A percentile compares a stretch with the other conserved stretches of the same genome.
These are phyloP conservation scores for Trametes meyenii DNA, from an alignment of 768 basidiomycete genomes.

Conservation along the genomic window DNA sequence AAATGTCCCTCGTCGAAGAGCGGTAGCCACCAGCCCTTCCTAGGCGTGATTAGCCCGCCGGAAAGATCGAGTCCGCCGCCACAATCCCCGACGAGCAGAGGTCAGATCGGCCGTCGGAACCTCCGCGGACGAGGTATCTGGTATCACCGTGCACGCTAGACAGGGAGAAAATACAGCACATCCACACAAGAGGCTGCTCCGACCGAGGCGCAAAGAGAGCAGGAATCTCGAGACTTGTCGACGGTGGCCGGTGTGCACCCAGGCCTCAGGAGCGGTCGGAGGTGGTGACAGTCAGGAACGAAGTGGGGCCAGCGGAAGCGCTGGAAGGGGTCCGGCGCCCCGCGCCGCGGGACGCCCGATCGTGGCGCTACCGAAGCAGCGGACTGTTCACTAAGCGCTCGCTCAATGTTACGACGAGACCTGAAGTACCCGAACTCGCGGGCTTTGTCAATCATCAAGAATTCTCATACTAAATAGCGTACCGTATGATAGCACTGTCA, in stretches of 20 bases:
- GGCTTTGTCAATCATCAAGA: neutral
- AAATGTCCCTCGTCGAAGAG: too few species aligned
- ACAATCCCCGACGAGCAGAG: neutral
- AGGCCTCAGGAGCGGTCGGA: too few species aligned
- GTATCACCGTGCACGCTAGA: neutral
- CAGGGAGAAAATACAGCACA: too few species aligned
- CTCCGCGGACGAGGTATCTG: neutral
- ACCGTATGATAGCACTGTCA: conserved; percentile 9
- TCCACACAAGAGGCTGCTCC: too few species aligned
- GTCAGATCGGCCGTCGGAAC: neutral
- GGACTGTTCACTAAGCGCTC: neutral
- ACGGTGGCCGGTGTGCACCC: too few species aligned
- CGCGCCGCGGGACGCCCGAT: conserved; percentile 1
- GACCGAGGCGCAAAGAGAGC: too few species aligned
- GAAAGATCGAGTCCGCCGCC: neutral
- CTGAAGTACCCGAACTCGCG: too few species aligned
- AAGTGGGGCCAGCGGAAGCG: conserved; percentile 6
- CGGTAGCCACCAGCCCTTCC: neutral
- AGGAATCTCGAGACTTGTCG: too few species aligned
- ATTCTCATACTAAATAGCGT: conserved; percentile 8
- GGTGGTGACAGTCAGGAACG: conserved; percentile 7
- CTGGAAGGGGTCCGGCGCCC: conserved; percentile 3
- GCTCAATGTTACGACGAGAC: too few species aligned
- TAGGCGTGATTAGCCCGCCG: neutral
- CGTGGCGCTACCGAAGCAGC: conserved; percentile 9